These are phyloP conservation scores for Blastobotrys parvus DNA, from an alignment of 805 yeast genomes.

Conservation along the genomic window DNA sequence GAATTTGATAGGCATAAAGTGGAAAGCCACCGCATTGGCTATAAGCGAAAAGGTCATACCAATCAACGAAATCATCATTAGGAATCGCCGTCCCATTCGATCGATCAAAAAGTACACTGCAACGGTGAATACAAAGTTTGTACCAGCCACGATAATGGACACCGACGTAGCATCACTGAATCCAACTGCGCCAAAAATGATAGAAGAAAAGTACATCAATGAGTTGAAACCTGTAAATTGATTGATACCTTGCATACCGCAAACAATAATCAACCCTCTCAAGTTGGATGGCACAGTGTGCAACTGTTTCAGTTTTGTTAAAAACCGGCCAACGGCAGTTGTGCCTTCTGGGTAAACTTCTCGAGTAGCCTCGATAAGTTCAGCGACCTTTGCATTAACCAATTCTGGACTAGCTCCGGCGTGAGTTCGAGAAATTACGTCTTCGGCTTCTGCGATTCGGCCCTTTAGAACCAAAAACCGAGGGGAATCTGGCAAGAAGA, in stretches of 20 bases:
- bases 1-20: conserved; percentile 45
- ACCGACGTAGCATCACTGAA: conserved; percentile 84
- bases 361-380: conserved; percentile 37
- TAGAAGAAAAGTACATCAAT: conserved; percentile 87
- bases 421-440: conserved; percentile 58
- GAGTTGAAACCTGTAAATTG: conserved; percentile 97
- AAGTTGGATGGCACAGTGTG: conserved; percentile 47
- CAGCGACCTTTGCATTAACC: conserved; percentile 59
- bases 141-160: conserved; percentile 85
- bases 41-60: conserved; percentile 72
- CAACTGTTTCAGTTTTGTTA: conserved; percentile 23
- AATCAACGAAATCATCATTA: conserved; percentile 68
- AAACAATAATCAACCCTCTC: conserved; percentile 80
- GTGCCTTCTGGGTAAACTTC: conserved; percentile 12
- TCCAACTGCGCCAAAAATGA: conserved; percentile 85
- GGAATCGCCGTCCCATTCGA: conserved; percentile 75
- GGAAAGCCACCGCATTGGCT: conserved; percentile 83
- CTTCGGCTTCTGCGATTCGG: conserved; percentile 52
- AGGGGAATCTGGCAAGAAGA: conserved; percentile 93
- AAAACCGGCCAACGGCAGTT: conserved; percentile 4
- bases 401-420: conserved; percentile 52
- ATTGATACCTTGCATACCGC: conserved; percentile 91
- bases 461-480: conserved; percentile 74
- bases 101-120: conserved; percentile 83
- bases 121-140: conserved; percentile 81